These are phyloP conservation scores for Calendula officinalis DNA, from an alignment of 129 eudicot species.

Conservation along the genomic window DNA sequence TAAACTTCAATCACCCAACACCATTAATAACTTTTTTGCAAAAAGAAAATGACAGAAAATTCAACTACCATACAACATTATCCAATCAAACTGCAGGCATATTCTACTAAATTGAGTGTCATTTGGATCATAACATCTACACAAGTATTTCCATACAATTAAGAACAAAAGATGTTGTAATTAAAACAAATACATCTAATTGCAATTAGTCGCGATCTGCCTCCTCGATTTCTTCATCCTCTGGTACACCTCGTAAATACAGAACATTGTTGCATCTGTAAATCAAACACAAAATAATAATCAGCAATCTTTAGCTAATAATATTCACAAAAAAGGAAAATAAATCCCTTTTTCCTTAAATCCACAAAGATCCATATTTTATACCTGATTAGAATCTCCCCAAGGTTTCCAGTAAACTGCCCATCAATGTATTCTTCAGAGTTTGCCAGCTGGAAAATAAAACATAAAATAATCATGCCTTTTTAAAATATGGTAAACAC, in stretches of 20 bases:
- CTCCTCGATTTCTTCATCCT: conserved; percentile 89
- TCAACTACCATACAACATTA: conserved; percentile 12
- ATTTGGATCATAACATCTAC: conserved; percentile 17
- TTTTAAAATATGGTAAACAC: background rate
- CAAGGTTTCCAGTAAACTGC: conserved; percentile 69
- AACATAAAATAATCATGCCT: background rate
- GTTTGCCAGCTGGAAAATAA: conserved; percentile 62
- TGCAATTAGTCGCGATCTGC: conserved; percentile 61
- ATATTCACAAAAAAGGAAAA: background rate
- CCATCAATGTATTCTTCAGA: conserved; percentile 93
- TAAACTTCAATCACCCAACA: background rate
- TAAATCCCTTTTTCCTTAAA: background rate
- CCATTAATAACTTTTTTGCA: background rate
- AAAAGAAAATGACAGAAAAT: background rate
- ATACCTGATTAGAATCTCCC: conserved; percentile 90
- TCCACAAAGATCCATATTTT: background rate
- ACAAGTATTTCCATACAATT: conserved; percentile 29
- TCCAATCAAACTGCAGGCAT: conserved; percentile 18
- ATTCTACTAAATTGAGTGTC: conserved; percentile 1
- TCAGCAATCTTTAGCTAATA: conserved; percentile 4
- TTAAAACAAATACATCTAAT: conserved; percentile 13
- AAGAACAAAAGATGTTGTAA: conserved; percentile 1
- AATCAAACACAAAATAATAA: background rate
- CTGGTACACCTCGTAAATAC: conserved; percentile 91
- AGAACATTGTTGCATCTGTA: conserved; percentile 91